A percentile compares a stretch with the other conserved stretches of the same genome.
These are phyloP conservation scores for Avena insularis DNA, from an alignment of 176 grass and related monocot species.

Conservation along the genomic window DNA sequence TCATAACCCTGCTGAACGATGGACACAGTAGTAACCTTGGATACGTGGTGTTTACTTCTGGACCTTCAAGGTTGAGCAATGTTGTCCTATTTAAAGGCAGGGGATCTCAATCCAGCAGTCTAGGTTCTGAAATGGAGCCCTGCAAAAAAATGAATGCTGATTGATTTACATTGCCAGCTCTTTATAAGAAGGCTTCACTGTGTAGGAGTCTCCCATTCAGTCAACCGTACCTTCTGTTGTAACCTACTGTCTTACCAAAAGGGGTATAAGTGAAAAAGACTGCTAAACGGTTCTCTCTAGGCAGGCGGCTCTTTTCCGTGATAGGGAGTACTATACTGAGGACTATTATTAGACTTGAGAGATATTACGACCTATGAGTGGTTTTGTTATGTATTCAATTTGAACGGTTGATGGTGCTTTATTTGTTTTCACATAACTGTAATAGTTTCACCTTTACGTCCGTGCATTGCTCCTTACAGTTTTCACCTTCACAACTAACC, in stretches of 20 bases:
- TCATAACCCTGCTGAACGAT: neutral
- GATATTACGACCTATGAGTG: conserved; percentile 2
- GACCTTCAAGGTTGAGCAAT: neutral
- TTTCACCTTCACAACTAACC: neutral
- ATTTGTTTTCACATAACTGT: conserved; percentile 28
- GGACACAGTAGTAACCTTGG: conserved; percentile 9
- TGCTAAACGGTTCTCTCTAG: neutral
- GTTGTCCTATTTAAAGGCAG: neutral
- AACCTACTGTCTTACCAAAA: conserved; percentile 13
- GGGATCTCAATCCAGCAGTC: neutral
- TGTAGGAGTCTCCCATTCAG: neutral
- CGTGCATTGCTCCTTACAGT: neutral
- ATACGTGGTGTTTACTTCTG: neutral
- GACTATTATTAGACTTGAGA: neutral
- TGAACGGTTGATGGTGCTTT: neutral
- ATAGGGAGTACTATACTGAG: neutral
- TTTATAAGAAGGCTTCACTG: conserved; percentile 9
- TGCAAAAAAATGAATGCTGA: conserved; percentile 30
- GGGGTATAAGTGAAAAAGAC: neutral
- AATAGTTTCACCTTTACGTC: conserved; percentile 1
- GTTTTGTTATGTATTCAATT: conserved; percentile 19
- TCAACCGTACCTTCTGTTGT: neutral
- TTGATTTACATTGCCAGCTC: conserved; percentile 34
- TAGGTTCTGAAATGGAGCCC: conserved; percentile 24
- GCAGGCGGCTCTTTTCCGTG: neutral